These are phyloP conservation scores for Neolentinus lepideus DNA, from an alignment of 1,284 basidiomycete species.

Conservation along the genomic window DNA sequence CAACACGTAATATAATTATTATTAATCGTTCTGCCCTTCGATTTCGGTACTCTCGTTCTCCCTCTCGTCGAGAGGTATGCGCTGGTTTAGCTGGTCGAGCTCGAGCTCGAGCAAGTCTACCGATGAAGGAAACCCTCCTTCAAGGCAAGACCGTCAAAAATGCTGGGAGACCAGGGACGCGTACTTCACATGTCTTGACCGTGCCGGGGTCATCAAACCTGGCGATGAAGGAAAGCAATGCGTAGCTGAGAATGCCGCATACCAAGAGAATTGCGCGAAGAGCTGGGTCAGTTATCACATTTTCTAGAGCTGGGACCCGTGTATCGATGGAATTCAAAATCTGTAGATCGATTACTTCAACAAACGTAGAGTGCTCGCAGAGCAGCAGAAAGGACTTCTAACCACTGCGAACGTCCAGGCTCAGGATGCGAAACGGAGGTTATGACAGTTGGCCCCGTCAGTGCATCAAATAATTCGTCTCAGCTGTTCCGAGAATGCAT, in stretches of 20 bases:
- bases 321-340: background rate
- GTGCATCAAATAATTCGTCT: background rate
- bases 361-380: conserved; percentile 67
- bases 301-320: background rate
- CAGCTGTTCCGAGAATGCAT: background rate
- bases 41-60: background rate
- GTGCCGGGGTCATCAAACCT: conserved; percentile 52
- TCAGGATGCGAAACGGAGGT: conserved; percentile 28
- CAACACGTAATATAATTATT: too few relatives aligned
- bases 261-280: conserved; percentile 66
- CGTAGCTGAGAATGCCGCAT: conserved; percentile 38
- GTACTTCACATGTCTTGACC: conserved; percentile 74
- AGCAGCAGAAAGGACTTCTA: conserved; percentile 62
- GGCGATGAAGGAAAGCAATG: conserved; percentile 60
- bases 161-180: conserved; percentile 76
- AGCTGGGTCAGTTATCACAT: conserved; percentile 64
- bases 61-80: conserved; percentile 16
- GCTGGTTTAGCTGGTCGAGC: conserved; percentile 22
- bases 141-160: conserved; percentile 50
- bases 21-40: background rate
- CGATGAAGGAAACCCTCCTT: conserved; percentile 34
- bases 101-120: conserved; percentile 12
- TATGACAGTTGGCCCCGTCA: background rate
- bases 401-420: conserved; percentile 48
- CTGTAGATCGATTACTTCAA: conserved; percentile 83